A percentile compares a stretch with the other conserved stretches of the same genome.
phyloP scores from a whole-genome alignment of 768 basidiomycete species.

The Mycena galopus region DNA sequence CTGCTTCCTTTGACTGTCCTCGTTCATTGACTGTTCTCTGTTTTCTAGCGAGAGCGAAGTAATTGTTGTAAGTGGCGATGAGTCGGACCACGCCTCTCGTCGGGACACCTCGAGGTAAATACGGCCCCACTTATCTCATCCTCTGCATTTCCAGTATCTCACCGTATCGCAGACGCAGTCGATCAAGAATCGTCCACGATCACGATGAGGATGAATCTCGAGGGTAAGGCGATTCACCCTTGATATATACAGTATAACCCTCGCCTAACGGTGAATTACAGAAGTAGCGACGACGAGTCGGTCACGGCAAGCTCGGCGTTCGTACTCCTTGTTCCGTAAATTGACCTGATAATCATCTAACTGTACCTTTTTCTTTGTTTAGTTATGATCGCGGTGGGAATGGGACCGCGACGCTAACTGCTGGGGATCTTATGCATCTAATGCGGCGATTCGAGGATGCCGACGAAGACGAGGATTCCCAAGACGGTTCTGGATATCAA shows the following conservation, averaged over 20 bases:
- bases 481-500: too few relatives aligned
- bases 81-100: background rate
- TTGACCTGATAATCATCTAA: background rate
- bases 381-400: background rate
- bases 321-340: background rate
- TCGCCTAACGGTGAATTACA: background rate
- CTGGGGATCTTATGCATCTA: background rate
- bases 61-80: slow-evolving; percentile 24
- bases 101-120: background rate
- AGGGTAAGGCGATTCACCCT: background rate
- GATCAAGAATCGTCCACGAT: background rate
- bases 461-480: background rate
- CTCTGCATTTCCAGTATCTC: background rate
- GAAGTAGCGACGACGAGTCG: slow-evolving; percentile 9
- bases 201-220: background rate
- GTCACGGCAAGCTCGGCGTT: background rate
- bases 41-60: slow-evolving; percentile 8
- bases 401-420: background rate
- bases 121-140: background rate
- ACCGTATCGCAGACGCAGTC: background rate
- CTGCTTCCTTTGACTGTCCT: background rate
- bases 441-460: slow-evolving; percentile 1
- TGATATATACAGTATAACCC: background rate
- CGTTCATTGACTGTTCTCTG: background rate
- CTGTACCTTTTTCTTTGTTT: background rate